These are phyloP conservation scores for Xylaria sp. DNA, from an alignment of 2,329 filamentous ascomycete genomes.

Conservation along the genomic window DNA sequence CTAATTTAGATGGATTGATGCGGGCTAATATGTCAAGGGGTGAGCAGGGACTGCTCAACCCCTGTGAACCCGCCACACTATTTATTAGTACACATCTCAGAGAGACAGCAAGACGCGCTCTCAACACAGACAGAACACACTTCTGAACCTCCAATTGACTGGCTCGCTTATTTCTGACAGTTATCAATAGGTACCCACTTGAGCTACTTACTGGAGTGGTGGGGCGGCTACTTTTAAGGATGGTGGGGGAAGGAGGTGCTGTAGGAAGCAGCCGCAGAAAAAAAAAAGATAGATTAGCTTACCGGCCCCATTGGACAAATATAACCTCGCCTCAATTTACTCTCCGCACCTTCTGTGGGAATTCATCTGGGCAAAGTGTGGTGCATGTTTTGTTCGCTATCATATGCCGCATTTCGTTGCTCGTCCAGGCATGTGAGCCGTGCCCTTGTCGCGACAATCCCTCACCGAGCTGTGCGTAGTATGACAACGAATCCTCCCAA, in stretches of 20 bases:
- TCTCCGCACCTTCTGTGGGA: not conserved
- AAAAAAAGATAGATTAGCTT: not conserved
- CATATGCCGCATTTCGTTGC: slow-evolving; percentile 6
- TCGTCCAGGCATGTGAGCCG: slow-evolving; percentile 41
- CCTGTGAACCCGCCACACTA: no score
- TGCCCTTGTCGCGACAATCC: slow-evolving; percentile 19
- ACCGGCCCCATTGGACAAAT: slow-evolving; percentile 6
- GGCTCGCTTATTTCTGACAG: no score
- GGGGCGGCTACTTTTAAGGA: slow-evolving; percentile 3
- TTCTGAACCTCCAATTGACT: no score
- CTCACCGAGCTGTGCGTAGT: slow-evolving; percentile 41
- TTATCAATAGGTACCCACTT: not conserved
- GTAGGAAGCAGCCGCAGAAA: not conserved
- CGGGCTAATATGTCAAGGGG: no score
- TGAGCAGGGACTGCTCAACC: no score
- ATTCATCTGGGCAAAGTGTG: not conserved
- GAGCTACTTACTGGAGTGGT: not conserved
- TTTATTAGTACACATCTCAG: no score
- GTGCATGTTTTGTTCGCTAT: slow-evolving; percentile 19
- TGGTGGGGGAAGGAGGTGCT: not conserved
- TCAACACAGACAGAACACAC: no score
- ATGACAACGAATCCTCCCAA: slow-evolving; percentile 43
- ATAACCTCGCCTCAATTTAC: slow-evolving; percentile 3
- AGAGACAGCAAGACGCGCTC: no score
- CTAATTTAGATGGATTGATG: no score